These are phyloP conservation scores for Grammothele lineata DNA, from an alignment of 768 basidiomycete species.

Conservation along the genomic window DNA sequence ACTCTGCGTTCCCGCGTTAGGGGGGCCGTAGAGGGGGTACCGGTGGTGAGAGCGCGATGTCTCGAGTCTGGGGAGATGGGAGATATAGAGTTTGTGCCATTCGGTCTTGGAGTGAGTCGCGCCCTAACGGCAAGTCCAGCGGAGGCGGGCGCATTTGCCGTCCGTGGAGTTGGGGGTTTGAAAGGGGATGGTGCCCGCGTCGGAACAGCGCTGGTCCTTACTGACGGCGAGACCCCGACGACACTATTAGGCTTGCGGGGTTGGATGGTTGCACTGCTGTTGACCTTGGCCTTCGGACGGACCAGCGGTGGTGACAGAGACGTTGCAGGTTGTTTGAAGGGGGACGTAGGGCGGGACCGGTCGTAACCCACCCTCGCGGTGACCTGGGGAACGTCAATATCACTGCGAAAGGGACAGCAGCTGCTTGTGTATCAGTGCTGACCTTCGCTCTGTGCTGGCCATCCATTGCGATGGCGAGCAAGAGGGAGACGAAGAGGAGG, in stretches of 20 bases:
- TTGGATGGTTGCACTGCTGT: slow-evolving; percentile 40
- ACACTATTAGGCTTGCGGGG: slow-evolving; percentile 23
- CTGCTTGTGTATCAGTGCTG: no score
- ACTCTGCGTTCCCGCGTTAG: slow-evolving; percentile 18
- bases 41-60: slow-evolving; percentile 28
- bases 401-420: no score
- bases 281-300: slow-evolving; percentile 60
- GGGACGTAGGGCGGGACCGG: slow-evolving; percentile 44
- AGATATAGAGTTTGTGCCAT: slow-evolving; percentile 15
- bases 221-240: slow-evolving; percentile 12
- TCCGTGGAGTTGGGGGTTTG: slow-evolving; percentile 25
- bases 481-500: no score
- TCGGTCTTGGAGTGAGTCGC: slow-evolving; percentile 16
- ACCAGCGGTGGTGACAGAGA: slow-evolving; percentile 25
- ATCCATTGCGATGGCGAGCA: no score
- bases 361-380: slow-evolving; percentile 48
- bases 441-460: no score
- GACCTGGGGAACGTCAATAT: slow-evolving; percentile 37
- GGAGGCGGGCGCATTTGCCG: slow-evolving; percentile 32
- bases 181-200: slow-evolving; percentile 37
- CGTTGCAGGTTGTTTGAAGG: slow-evolving; percentile 33
- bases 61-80: slow-evolving; percentile 20
- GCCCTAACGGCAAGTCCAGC: slow-evolving; percentile 23
- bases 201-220: slow-evolving; percentile 22
- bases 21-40: slow-evolving; percentile 11